Conservation (phyloP, 1,139 yeast species). For the Pneumocystis oryctolagi region DNA sequence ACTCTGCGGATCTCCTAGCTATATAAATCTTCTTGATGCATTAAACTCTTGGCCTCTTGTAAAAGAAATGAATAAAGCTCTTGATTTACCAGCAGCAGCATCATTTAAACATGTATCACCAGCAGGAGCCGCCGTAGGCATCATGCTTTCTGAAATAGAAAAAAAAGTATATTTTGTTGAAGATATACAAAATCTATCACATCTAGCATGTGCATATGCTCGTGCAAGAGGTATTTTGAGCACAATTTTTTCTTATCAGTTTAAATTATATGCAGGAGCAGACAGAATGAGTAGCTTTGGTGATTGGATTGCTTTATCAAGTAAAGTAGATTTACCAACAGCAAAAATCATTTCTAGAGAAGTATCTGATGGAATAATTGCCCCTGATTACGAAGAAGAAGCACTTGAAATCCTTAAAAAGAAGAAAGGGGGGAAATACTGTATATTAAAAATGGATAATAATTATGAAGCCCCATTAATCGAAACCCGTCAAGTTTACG, state of each 20-base stretch:
- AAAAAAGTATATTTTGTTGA: constrained; percentile 89
- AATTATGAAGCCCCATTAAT: constrained; percentile 65
- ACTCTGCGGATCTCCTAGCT: constrained; percentile 88
- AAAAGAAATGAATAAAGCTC: constrained; percentile 84
- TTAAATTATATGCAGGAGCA: constrained; percentile 45
- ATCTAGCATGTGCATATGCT: constrained; percentile 94
- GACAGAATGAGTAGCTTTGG: constrained; percentile 99
- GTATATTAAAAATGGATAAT: constrained; percentile 76
- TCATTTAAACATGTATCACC: constrained; percentile 98
- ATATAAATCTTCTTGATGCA: constrained; percentile 89
- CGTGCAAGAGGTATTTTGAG: constrained; percentile 51
- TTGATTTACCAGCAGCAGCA: constrained; percentile 96
- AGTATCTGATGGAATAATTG: constrained; percentile 96
- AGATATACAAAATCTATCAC: constrained; percentile 62
- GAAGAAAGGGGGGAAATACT: constrained; percentile 95
- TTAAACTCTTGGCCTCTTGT: constrained; percentile 97
- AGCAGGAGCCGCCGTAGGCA: constrained; percentile 96
- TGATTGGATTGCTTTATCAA: constrained; percentile 92
- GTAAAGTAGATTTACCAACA: constrained; percentile 89
- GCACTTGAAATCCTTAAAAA: constrained; percentile 76
- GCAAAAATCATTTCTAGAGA: constrained; percentile 95
- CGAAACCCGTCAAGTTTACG: constrained; percentile 92
- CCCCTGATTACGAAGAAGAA: constrained; percentile 88
- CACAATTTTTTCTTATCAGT: neutral
- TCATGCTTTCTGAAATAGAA: constrained; percentile 78